Base-by-base conservation (phyloP, 1,284 basidiomycete species). In the Sanghuangporus sanghuang region DNA sequence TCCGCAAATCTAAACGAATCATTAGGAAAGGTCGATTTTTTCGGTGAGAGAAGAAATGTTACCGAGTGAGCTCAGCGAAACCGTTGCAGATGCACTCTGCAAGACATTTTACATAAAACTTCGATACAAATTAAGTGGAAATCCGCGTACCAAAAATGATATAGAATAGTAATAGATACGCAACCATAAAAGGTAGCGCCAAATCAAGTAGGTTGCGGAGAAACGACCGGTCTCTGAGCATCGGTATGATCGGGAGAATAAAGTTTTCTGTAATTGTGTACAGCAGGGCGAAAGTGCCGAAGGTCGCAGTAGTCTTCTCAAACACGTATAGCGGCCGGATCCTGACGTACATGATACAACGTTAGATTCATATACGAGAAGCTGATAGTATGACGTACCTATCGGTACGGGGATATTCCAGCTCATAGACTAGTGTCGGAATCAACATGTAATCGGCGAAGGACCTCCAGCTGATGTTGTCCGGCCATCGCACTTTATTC, bases 351-450 rank as follows among this genome's bases (percentile, higher is more conserved):
- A 46, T 46, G 21, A 18, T 48, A 53, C 57, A 56, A 62, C 59
- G 8, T 42, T 2, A 42, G 40, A 42, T n/a, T 11, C 40, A 42
- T 2, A 6, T 4, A 11, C 2, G 40, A 12, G 40, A 42, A 42
- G 40, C 11, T 55, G 23, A 6, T 49, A 63, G 48, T 40, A 16
- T 6, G 57, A 42, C 7, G 39, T 70, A 92, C 90, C 80, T 78
- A 32, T 92, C 85, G 1, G 95, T 97, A 49, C 96, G 79, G 5
- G 96, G 96, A 73, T 97, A 99, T 73, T 97, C 95, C 57, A 99
- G 81, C 73, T 98, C 93, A 73, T 99, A 99, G 5, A 98, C 95
- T 55, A 99, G 81, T 0, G 95, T 94, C 9, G 97, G 96, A 54
- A 95, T 89, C 57, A 96, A 78, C 74, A 94, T 86, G 75, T 96